phyloP scores from a whole-genome alignment of 2,329 filamentous ascomycete species.

The Pseudomassariella vexata region DNA sequence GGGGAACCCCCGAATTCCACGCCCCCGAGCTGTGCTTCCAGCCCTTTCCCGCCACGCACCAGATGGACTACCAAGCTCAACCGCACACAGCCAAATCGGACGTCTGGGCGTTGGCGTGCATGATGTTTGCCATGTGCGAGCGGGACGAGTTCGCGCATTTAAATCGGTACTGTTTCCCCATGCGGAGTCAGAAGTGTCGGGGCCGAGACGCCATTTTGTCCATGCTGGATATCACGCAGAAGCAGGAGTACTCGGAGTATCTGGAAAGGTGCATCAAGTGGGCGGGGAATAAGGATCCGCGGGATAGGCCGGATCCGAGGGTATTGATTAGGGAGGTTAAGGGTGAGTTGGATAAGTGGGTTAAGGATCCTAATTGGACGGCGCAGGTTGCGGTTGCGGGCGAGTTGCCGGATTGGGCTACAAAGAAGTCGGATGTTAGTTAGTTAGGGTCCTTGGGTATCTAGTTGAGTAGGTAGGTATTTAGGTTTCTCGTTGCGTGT shows the following conservation, averaged over 20 bases:
- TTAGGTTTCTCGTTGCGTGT: too few relatives aligned
- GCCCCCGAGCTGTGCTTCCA: slow-evolving; percentile 13
- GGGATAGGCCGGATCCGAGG: slow-evolving; percentile 6
- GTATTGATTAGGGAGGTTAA: slow-evolving; percentile 5
- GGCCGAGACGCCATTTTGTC: slow-evolving; percentile 9
- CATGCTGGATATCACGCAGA: slow-evolving; percentile 7
- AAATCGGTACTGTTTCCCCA: slow-evolving; percentile 7
- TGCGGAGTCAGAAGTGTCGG: slow-evolving; percentile 7
- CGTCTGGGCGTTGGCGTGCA: slow-evolving; percentile 11
- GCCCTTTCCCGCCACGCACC: slow-evolving; percentile 4
- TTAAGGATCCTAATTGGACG: slow-evolving; percentile 9
- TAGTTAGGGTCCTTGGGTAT: too few relatives aligned
- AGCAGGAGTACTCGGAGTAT: slow-evolving; percentile 11
- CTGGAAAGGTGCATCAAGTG: slow-evolving; percentile 10
- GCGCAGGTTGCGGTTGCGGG: slow-evolving; percentile 5
- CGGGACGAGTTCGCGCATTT: slow-evolving; percentile 10
- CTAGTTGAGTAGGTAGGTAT: too few relatives aligned
- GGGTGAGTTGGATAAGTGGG: slow-evolving; percentile 6
- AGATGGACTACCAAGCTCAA: slow-evolving; percentile 2
- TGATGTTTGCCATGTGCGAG: slow-evolving; percentile 12
- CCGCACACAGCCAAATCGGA: slow-evolving; percentile 12
- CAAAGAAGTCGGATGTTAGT: slow-evolving; percentile 3
- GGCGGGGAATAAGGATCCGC: slow-evolving; percentile 10
- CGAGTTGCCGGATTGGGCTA: slow-evolving; percentile 10
- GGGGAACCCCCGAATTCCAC: slow-evolving; percentile 10